Base-by-base conservation (phyloP, 179 eudicot genomes). In the Carnegiea gigantea region DNA sequence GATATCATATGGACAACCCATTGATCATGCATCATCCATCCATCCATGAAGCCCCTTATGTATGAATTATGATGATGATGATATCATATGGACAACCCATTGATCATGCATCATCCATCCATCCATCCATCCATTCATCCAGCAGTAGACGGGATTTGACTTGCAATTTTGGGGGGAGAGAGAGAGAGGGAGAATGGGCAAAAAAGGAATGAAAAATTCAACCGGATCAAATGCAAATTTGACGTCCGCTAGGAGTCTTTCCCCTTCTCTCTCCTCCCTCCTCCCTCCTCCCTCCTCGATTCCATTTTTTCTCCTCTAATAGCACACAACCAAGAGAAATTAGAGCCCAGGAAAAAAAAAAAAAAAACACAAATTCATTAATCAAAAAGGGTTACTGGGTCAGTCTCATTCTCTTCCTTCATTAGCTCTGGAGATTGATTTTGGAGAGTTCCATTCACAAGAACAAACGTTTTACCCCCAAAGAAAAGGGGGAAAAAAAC, bases 161-260 rank as follows among this genome's bases (percentile, higher is more conserved):
- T 75, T 75, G 77, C 76, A 54, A 79, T 75, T 80, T 33, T 9
- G 53, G 65, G 3, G 49, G 30, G 38, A 74, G 59, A 26, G 57
- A 73, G 59, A 44, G 51, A 12, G 49, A 28, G 20, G 46, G 57
- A 24, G 60, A 23, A 48, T n/a, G 38, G 57, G 28, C 77, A 70
- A 36, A 67, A 75, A 80, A 80, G 71, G 77, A 71, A 77, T 18
- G 40, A 81, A 84, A 82, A 87, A 70, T 87, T 89, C 81, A 93
- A 92, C 86, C 88, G 59, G 80, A 89, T 90, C 77, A 33, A 91
- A 91, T 90, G 53, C 78, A 80, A 54, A 75, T 90, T 93, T 93
- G 96, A 92, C 93, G 94, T 93, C 98, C 95, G 94, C 92, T 84
- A 91, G 84, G 81, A 90, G 84, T 77, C 90, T 67, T n/a, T n/a